These are phyloP conservation scores for Colletotrichum cuscutae DNA, from an alignment of 2,329 filamentous ascomycete species.

Conservation along the genomic window DNA sequence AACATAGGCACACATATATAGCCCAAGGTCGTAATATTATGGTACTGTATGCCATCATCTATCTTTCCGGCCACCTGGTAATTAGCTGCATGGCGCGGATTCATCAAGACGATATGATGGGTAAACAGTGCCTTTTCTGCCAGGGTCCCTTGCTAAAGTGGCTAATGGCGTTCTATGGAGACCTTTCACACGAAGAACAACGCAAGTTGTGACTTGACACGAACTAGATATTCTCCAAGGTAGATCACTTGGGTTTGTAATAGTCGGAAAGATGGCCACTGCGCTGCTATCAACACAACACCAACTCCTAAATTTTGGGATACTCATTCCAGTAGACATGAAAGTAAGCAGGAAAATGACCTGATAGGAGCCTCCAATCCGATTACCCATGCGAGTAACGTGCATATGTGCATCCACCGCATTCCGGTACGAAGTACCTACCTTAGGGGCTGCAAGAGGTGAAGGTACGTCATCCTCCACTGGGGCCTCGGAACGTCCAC, in stretches of 20 bases:
- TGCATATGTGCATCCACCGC: not conserved
- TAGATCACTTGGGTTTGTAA: too few relatives aligned
- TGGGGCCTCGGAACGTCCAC: not conserved
- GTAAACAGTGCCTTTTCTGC: too few relatives aligned
- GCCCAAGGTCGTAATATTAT: not conserved
- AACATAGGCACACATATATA: not conserved
- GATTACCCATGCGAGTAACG: not conserved
- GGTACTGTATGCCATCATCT: not conserved
- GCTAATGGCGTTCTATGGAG: not conserved
- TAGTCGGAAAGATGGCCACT: too few relatives aligned
- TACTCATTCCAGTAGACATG: too few relatives aligned
- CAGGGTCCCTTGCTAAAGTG: not conserved
- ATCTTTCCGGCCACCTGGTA: not conserved
- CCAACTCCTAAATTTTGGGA: too few relatives aligned
- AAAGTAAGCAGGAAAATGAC: too few relatives aligned
- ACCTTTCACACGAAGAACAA: too few relatives aligned
- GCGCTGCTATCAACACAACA: too few relatives aligned
- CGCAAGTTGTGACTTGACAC: too few relatives aligned
- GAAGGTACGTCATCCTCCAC: not conserved
- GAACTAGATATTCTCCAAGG: too few relatives aligned
- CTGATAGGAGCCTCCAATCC: too few relatives aligned
- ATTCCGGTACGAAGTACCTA: too few relatives aligned
- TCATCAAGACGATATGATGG: not conserved
- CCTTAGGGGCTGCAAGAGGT: not conserved
- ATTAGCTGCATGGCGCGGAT: not conserved